A percentile compares a stretch with the other conserved stretches of the same genome.
phyloP scores from a whole-genome alignment of 2,329 filamentous ascomycete genomes.

The Graphilbum ipis-grandicollis region DNA sequence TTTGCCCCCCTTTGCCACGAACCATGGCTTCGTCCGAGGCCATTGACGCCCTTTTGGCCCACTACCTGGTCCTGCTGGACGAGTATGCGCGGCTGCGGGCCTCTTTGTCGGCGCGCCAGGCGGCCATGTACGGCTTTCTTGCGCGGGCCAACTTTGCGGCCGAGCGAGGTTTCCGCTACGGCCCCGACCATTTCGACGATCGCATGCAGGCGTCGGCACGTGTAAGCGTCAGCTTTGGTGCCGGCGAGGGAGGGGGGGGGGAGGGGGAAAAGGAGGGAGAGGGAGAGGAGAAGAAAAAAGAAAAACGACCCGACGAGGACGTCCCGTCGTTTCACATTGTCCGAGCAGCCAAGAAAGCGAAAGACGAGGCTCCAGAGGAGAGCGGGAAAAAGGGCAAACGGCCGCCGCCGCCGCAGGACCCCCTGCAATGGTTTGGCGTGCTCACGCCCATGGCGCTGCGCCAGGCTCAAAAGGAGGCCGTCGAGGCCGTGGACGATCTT shows the following conservation, averaged over 20 bases:
- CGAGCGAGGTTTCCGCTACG: conserved; percentile 46
- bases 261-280: no score
- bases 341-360: no score
- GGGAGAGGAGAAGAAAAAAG: no score
- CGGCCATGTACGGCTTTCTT: conserved; percentile 38
- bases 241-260: no score
- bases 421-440: conserved; percentile 40
- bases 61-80: conserved; percentile 49
- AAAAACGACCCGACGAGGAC: no score
- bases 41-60: conserved; percentile 47
- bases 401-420: conserved; percentile 22
- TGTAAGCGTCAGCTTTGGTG: no score
- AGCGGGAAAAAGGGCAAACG: no score
- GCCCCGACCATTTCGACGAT: conserved; percentile 54
- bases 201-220: conserved; percentile 47
- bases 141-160: conserved; percentile 62
- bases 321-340: no score
- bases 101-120: conserved; percentile 34
- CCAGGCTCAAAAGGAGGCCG: conserved; percentile 41
- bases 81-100: conserved; percentile 44
- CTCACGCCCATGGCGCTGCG: conserved; percentile 33
- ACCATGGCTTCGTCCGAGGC: conserved; percentile 17
- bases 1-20: no score
- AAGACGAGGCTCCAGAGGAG: no score
- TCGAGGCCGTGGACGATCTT: conserved; percentile 35